phyloP scores from a whole-genome alignment of 345 rosid species.

The Brassica nigra region DNA sequence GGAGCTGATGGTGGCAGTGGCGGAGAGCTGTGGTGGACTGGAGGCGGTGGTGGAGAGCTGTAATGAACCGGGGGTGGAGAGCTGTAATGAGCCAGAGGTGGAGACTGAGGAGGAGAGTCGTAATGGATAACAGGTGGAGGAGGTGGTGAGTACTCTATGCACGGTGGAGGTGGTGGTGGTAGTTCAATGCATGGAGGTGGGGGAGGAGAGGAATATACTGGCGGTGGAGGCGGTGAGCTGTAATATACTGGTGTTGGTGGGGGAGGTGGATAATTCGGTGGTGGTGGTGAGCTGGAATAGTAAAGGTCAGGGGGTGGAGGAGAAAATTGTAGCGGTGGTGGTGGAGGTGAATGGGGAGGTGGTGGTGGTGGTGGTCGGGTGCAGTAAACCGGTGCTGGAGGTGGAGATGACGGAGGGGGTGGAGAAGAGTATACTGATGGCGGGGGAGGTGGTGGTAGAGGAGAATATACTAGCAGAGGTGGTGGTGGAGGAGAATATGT shows the following conservation, averaged over 20 bases:
- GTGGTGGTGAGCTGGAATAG: slow-evolving; percentile 48
- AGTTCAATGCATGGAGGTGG: slow-evolving; percentile 64
- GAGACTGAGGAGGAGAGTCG: slow-evolving; percentile 44
- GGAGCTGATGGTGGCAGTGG: slow-evolving; percentile 8
- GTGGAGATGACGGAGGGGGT: slow-evolving; percentile 38
- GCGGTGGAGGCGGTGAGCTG: slow-evolving; percentile 44
- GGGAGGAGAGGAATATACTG: slow-evolving; percentile 51
- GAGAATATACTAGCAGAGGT: slow-evolving; percentile 8
- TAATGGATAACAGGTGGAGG: slow-evolving; percentile 48
- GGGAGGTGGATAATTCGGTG: slow-evolving; percentile 42
- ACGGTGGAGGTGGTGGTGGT: slow-evolving; percentile 49
- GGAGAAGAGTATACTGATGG: slow-evolving; percentile 25
- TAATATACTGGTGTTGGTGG: slow-evolving; percentile 48
- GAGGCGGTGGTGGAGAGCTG: slow-evolving; percentile 59
- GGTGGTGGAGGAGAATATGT: slow-evolving; percentile 33
- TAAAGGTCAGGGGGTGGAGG: slow-evolving; percentile 43
- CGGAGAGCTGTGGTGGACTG: slow-evolving; percentile 32
- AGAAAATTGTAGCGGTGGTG: slow-evolving; percentile 49
- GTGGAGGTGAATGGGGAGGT: slow-evolving; percentile 38
- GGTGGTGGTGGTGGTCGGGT: slow-evolving; percentile 42
- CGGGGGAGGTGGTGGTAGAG: slow-evolving; percentile 36
- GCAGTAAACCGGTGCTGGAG: slow-evolving; percentile 37
- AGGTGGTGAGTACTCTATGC: slow-evolving; percentile 41
- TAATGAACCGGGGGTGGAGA: slow-evolving; percentile 45
- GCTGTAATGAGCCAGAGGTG: slow-evolving; percentile 31